A percentile compares a stretch with the other conserved stretches of the same genome.
Conservation (phyloP, 345 rosid species). For the Linum tenue region DNA sequence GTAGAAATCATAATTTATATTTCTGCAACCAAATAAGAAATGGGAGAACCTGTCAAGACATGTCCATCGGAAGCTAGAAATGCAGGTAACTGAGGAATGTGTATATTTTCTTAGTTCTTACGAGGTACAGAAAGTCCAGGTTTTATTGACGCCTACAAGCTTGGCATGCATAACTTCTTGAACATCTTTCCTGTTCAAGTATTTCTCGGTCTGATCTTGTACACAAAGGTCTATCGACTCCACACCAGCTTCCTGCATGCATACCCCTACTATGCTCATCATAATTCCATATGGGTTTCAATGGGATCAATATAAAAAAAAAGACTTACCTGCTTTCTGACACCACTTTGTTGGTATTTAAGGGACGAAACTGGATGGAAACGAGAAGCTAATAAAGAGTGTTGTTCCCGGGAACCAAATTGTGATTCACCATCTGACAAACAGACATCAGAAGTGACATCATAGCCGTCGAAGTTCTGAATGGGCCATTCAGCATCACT, state of each 20-base stretch:
- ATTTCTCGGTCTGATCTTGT: background rate
- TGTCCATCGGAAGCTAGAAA: too few relatives aligned
- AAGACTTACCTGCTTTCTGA: conserved; percentile 4
- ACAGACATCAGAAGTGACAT: conserved; percentile 15
- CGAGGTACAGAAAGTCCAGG: conserved; percentile 11
- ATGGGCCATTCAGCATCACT: conserved; percentile 2
- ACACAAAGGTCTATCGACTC: conserved; percentile 16
- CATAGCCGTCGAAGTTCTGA: background rate
- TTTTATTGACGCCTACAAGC: conserved; percentile 12
- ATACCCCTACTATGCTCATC: background rate
- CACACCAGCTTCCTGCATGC: background rate
- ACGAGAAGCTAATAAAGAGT: background rate
- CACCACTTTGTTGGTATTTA: background rate
- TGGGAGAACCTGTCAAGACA: too few relatives aligned
- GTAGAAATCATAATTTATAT: conserved; percentile 1
- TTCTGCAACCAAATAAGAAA: background rate
- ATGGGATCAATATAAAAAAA: background rate
- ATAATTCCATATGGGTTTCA: background rate
- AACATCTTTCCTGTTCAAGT: conserved; percentile 18
- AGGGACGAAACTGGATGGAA: background rate
- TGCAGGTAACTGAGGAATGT: too few relatives aligned
- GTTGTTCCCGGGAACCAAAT: background rate
- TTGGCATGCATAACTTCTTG: conserved; percentile 20
- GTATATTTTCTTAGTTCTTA: background rate
- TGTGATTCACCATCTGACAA: background rate